Percentiles rank a stretch among this genome's conserved stretches.
These are phyloP conservation scores for Suhomyces emberorum DNA, from an alignment of 805 yeast genomes.

Conservation along the genomic window DNA sequence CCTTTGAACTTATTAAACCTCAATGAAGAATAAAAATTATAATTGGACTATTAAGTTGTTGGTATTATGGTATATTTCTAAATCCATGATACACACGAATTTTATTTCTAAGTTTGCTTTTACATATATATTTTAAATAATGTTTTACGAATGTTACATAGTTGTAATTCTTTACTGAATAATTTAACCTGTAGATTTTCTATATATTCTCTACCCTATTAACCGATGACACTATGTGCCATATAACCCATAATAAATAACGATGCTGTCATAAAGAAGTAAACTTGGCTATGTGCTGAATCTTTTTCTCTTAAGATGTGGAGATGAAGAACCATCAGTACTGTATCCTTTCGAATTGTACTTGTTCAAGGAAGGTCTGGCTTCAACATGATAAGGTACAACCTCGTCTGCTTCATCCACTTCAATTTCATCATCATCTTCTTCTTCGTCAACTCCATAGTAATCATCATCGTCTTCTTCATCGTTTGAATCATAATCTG, in stretches of 20 bases:
- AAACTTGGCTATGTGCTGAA: neutral
- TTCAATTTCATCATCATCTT: conserved; percentile 9
- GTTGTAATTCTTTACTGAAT: neutral
- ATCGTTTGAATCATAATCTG: conserved; percentile 9
- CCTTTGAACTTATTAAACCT: conserved; percentile 69
- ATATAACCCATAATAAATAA: too few species aligned
- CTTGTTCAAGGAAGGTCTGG: conserved; percentile 1
- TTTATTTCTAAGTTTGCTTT: conserved; percentile 9
- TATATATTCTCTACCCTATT: neutral
- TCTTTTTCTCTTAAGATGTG: conserved; percentile 20
- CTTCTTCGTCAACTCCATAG: conserved; percentile 11
- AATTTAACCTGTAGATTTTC: neutral
- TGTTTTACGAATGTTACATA: neutral
- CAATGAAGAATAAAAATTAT: conserved; percentile 14
- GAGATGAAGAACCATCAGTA: conserved; percentile 26
- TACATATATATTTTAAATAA: conserved; percentile 4
- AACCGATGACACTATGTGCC: neutral
- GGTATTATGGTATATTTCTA: conserved; percentile 1
- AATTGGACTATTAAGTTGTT: conserved; percentile 3
- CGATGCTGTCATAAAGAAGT: neutral
- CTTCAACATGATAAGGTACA: neutral
- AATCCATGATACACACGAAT: conserved; percentile 2
- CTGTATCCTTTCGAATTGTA: conserved; percentile 18
- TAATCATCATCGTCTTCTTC: conserved; percentile 14
- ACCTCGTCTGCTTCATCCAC: conserved; percentile 8